These are phyloP conservation scores for Polytrichum commune DNA, from an alignment of 225 moss, liverwort and hornwort genomes.

Conservation along the genomic window DNA sequence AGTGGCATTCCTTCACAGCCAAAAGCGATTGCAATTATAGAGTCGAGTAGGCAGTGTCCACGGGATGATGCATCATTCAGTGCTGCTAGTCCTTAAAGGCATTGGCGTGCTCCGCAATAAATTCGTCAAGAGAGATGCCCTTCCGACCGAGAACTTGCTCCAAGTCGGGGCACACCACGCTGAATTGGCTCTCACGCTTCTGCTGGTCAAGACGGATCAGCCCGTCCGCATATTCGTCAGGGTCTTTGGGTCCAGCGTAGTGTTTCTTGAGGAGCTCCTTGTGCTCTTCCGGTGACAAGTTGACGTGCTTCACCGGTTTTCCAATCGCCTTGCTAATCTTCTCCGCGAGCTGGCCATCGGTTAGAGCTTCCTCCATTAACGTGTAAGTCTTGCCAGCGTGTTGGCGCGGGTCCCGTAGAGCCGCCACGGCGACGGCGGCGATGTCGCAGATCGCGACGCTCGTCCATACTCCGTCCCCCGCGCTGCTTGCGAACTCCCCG, in stretches of 20 bases:
- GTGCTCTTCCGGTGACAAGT: constrained; percentile 29
- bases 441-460: constrained; percentile 33
- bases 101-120: constrained; percentile 2
- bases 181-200: constrained; percentile 15
- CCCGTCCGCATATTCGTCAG: not conserved
- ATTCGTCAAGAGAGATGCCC: constrained; percentile 19
- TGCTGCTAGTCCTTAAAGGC: not conserved
- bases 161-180: constrained; percentile 21
- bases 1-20: too few relatives aligned
- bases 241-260: not conserved
- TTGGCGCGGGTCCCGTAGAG: constrained; percentile 2
- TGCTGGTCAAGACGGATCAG: constrained; percentile 13
- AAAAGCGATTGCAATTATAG: too few relatives aligned
- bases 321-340: constrained; percentile 19
- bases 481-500: constrained; percentile 28
- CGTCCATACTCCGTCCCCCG: constrained; percentile 28
- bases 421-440: constrained; percentile 18
- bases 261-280: not conserved
- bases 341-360: constrained; percentile 21
- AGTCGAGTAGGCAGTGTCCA: too few relatives aligned
- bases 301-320: constrained; percentile 22
- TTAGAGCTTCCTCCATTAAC: constrained; percentile 19
- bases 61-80: too few relatives aligned
- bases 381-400: constrained; percentile 23
- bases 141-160: constrained; percentile 24